Base-by-base conservation (phyloP, 768 basidiomycete species). In the Saitozyma podzolica region DNA sequence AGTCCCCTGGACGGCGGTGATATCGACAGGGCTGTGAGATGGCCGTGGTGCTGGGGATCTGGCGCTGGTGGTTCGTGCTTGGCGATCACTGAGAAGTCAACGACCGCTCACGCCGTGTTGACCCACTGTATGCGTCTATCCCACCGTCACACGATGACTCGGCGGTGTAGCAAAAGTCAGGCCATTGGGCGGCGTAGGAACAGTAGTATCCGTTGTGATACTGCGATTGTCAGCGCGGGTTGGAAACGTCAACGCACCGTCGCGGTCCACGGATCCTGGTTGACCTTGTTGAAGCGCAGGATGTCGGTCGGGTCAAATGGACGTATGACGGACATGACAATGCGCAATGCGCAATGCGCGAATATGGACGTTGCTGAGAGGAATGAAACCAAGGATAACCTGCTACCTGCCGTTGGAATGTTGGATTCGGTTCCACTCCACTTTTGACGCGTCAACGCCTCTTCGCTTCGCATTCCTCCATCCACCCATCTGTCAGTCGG, bases 261-360 rank as follows among this genome's bases (percentile, higher is more conserved):
- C 81, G 98, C 95, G 50, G 96, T 97, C 92, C 92, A 97, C 50
- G 93, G 83, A 79, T 98, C 95, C 74, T 95, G 81, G 80, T 99
- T 98, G 64, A 95, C 85, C 75, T 90, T 90, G 75, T 96, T 96
- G 82, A 94, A 95, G 70, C 85, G 88, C 83, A 95, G 91, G 80
- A 95, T 84, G 80, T 97, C 93, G 0, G 87, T 86, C 10, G 92
- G 91, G 77, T 85, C 84, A 83, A 96, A 94, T 14, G 92, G 88
- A 53, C 93, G 84, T 0, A 90, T 82, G 60, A 93, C 80, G 77
- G 90, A 92, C 93, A 96, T 96, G 50, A n/a, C 49, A 20, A 17
- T 47, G 45, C 29, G 29, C 29, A 29, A 29, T 29, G 29, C 29
- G 29, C 29, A 29, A 29, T 29, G 29, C 29, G 29, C 29, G 29